Evolutionary conservation across 129 eudicot species (phyloP).

Genomic region (Flaveria brownii): DNA sequence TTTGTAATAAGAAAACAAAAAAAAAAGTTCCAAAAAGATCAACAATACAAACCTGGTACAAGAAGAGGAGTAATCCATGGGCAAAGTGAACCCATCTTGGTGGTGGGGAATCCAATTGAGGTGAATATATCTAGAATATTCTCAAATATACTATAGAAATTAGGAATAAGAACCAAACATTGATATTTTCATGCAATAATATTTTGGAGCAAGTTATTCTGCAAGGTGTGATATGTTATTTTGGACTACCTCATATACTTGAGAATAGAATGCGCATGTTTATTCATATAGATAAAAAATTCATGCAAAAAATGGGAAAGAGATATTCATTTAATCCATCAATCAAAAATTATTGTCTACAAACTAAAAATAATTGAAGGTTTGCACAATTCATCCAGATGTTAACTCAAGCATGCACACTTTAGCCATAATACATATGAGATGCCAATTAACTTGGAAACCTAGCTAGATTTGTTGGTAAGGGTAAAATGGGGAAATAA

Average conservation of each 20-base stretch:
- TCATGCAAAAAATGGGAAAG: neutral
- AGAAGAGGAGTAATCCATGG: conserved; percentile 88
- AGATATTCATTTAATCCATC: neutral
- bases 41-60: conserved; percentile 68
- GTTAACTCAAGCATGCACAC: neutral
- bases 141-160: conserved; percentile 5
- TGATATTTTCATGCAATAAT: neutral
- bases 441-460: conserved; percentile 3
- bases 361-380: neutral
- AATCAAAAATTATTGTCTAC: neutral
- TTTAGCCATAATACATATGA: neutral
- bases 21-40: neutral
- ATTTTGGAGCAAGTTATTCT: neutral
- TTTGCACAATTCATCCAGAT: neutral
- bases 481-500: no score
- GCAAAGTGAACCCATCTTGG: conserved; percentile 99
- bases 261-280: conserved; percentile 7
- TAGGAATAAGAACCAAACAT: neutral
- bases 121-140: conserved; percentile 77
- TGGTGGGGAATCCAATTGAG: conserved; percentile 91
- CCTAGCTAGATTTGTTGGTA: neutral
- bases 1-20: neutral
- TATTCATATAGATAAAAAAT: neutral
- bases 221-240: neutral
- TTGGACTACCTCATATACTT: neutral